Evolutionary conservation across 1,284 basidiomycete species (phyloP), one percentile per base, ranked within the genome.

Genomic region (Ganoderma sinense): DNA sequence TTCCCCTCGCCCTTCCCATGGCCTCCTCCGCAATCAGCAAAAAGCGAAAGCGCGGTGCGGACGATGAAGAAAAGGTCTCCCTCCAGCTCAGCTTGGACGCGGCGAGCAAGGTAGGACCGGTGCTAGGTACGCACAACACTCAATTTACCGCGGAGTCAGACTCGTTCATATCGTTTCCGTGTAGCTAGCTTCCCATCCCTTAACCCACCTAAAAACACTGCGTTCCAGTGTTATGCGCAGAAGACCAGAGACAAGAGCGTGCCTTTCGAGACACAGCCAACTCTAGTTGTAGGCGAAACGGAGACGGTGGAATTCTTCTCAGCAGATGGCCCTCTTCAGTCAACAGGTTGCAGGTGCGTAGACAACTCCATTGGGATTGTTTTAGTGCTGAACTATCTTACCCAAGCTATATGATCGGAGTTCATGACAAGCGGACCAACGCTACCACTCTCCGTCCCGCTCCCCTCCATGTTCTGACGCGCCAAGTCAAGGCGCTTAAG

Each of bases 401-500:
- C 40, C 55, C 13, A 67, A 92, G 90, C 71, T 94, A 94, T 75
- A 82, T 92, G 51, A 79, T 94, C 51, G 92, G 88, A 2, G 82
- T 93, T 43, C 87, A 89, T 77, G 91, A 96, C 81, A 94, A 91
- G 65, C 85, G 86, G 58, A 94, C 91, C 26, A 88, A 89, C 55
- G 86, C 86, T 11, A 84, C 96, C 51, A 88, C 86, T 10, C 80
- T 97, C 23, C 88, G 94, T 20, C 87, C 91, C 14, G 85, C 89
- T 1, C 86, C 94, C 0, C 87, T 96, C 6, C 92, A 96, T 78
- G 85, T 96, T 68, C 81, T 97, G 33, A 86, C 88, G 1, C 91
- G 92, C 60, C 88, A 90, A 20, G 94, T 97, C 65, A 97, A 97
- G 79, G 89, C 92, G 5, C 85, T 96, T 64, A 95, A 95, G 79